phyloP scores from a whole-genome alignment of 75 land plant genomes.

The Chamaecyparis obtusa region DNA sequence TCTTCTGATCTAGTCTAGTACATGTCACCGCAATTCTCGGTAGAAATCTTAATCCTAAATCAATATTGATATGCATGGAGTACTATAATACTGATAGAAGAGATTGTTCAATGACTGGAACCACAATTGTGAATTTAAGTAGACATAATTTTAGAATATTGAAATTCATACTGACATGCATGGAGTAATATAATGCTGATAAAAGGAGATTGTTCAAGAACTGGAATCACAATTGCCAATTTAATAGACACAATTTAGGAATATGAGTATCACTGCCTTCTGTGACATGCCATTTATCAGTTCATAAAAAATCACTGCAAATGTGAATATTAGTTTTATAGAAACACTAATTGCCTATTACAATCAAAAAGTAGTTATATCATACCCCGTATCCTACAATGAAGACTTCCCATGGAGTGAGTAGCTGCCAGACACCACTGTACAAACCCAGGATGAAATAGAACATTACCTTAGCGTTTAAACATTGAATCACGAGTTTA shows the following conservation, averaged over 20 bases:
- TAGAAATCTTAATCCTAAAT: not conserved
- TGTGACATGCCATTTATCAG: not conserved
- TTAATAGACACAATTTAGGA: not conserved
- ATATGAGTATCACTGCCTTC: not conserved
- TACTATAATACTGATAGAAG: not conserved
- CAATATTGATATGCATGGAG: not conserved
- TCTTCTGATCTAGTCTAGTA: not conserved
- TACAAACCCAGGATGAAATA: slow-evolving; percentile 9
- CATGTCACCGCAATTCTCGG: not conserved
- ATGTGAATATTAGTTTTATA: not conserved
- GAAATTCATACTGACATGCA: no score
- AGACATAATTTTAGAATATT: not conserved
- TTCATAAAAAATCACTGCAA: not conserved
- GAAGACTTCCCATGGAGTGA: slow-evolving; percentile 78
- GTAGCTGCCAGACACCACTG: slow-evolving; percentile 76
- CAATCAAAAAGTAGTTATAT: not conserved
- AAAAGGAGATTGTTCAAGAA: not conserved
- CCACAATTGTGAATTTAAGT: not conserved
- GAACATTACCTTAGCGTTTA: not conserved
- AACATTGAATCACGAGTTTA: not conserved
- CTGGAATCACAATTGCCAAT: not conserved
- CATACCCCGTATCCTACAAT: slow-evolving; percentile 95
- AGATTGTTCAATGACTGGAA: not conserved
- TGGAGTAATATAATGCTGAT: no score
- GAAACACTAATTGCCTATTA: not conserved